Evolutionary conservation across 371 early-diverging fungal species (phyloP).

Genomic region (Mortierella sp.): DNA sequence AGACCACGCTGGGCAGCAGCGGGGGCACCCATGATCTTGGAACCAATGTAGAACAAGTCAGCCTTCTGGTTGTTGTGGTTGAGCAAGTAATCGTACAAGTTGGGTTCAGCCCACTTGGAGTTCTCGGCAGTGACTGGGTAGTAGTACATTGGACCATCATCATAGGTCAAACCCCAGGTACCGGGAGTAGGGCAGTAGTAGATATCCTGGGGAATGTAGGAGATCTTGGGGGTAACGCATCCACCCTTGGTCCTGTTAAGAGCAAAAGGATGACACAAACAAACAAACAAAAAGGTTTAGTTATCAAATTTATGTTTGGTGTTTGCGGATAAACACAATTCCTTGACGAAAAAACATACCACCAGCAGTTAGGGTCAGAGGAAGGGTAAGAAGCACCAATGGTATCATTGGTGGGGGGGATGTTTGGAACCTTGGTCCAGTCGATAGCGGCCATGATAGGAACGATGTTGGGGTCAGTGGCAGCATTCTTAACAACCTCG

Average conservation of each 20-base stretch:
- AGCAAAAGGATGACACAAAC: neutral
- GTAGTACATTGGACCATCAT: slow-evolving; percentile 20
- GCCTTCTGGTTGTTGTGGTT: slow-evolving; percentile 13
- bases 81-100: slow-evolving; percentile 16
- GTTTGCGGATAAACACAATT: neutral
- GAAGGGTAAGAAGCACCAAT: neutral
- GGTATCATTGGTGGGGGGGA: neutral
- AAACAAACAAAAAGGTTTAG: neutral
- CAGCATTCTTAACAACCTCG: slow-evolving; percentile 5
- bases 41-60: slow-evolving; percentile 13
- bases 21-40: slow-evolving; percentile 10
- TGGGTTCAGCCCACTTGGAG: slow-evolving; percentile 19
- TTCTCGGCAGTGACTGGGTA: slow-evolving; percentile 13
- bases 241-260: neutral
- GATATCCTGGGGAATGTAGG: slow-evolving; percentile 13
- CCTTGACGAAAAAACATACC: neutral
- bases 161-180: slow-evolving; percentile 6
- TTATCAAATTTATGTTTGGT: too few species aligned
- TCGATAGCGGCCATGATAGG: neutral
- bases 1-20: slow-evolving; percentile 17
- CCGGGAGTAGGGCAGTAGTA: neutral
- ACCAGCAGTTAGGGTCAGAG: slow-evolving; percentile 14
- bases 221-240: slow-evolving; percentile 12
- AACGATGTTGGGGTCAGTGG: slow-evolving; percentile 18
- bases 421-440: neutral